Conservation (phyloP, 139 green algal species). For the Chlorella sp. region DNA sequence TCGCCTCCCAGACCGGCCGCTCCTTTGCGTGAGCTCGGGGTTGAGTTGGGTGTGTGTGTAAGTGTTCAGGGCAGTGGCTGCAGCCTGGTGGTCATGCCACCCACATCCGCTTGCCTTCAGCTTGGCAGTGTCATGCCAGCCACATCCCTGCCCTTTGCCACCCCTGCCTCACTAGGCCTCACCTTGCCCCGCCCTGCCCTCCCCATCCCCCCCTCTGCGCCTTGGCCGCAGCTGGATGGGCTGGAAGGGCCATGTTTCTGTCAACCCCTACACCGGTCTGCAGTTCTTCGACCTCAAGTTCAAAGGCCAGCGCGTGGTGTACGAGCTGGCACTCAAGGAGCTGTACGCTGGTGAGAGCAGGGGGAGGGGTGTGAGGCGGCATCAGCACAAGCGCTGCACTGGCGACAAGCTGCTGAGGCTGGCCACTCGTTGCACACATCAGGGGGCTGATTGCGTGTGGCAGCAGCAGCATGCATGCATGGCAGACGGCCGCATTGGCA, state of each 20-base stretch:
- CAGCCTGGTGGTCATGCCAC: too few species aligned
- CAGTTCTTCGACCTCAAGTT: constrained; percentile 44
- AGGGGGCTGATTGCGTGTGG: too few species aligned
- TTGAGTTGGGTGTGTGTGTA: background rate
- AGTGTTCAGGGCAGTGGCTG: background rate
- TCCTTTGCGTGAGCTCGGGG: constrained; percentile 23
- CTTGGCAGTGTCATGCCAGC: background rate
- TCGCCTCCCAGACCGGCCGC: background rate
- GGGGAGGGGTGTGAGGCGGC: background rate
- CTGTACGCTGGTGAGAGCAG: constrained; percentile 45
- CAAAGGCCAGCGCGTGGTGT: constrained; percentile 39
- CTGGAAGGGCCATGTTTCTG: constrained; percentile 46
- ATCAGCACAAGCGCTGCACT: background rate
- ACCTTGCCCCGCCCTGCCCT: background rate
- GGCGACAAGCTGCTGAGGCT: too few species aligned
- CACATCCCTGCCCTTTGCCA: background rate
- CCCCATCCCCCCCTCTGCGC: background rate
- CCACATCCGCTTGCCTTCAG: background rate
- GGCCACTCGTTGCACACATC: too few species aligned
- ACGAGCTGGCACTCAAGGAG: constrained; percentile 50
- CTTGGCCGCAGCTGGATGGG: constrained; percentile 17
- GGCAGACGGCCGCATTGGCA: too few species aligned
- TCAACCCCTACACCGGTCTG: constrained; percentile 33
- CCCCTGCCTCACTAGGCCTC: background rate
- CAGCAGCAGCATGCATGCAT: too few species aligned